Conservation (phyloP, 306 rosid species). For the Fragaria vesca region DNA sequence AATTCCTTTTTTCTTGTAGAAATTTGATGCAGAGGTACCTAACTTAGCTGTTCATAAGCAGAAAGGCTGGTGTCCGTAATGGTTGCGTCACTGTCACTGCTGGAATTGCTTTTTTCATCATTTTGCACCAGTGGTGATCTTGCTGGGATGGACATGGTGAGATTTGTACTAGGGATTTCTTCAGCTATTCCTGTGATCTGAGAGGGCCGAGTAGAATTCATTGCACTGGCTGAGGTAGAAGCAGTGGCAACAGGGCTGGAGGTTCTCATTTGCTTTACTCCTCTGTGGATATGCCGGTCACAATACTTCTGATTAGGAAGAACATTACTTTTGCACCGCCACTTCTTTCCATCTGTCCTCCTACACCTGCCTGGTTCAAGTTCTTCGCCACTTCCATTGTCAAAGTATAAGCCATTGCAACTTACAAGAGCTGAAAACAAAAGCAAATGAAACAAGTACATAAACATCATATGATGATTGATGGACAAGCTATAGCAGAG, state of each 20-base stretch:
- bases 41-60: conserved; percentile 25
- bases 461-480: background rate
- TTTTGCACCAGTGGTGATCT: conserved; percentile 26
- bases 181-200: conserved; percentile 14
- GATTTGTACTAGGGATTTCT: conserved; percentile 53
- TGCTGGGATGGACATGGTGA: conserved; percentile 57
- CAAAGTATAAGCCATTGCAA: conserved; percentile 34
- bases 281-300: conserved; percentile 72
- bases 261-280: conserved; percentile 46
- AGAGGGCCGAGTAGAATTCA: conserved; percentile 25
- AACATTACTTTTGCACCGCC: conserved; percentile 68
- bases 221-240: conserved; percentile 25
- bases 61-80: conserved; percentile 50
- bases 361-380: conserved; percentile 66
- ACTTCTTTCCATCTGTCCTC: conserved; percentile 89
- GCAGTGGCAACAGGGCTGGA: conserved; percentile 27
- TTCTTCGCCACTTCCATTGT: conserved; percentile 33
- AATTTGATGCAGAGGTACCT: background rate
- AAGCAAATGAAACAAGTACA: conserved; percentile 2
- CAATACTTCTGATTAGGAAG: conserved; percentile 74
- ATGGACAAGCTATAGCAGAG: background rate
- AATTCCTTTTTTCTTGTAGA: background rate
- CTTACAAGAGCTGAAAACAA: conserved; percentile 46
- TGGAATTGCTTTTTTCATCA: conserved; percentile 39
- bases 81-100: conserved; percentile 60